These are phyloP conservation scores for Diplotaxis tenuifolia DNA, from an alignment of 345 rosid genomes.

Conservation along the genomic window DNA sequence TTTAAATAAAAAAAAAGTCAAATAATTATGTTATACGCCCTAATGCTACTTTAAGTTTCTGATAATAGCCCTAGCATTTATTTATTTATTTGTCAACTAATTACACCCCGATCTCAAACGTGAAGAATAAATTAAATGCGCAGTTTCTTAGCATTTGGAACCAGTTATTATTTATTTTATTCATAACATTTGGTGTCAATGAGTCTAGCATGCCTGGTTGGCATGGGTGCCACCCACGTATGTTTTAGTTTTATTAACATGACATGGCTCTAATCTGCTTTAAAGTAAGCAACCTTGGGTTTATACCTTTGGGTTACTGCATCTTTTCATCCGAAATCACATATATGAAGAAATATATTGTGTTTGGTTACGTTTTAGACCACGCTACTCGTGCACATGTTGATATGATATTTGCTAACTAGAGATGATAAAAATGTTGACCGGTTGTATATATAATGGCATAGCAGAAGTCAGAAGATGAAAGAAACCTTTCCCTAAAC, in stretches of 20 bases:
- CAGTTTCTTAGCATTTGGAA: conserved; percentile 6
- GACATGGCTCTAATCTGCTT: not conserved
- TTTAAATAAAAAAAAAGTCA: no score
- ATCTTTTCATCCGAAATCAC: conserved; percentile 2
- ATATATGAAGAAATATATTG: not conserved
- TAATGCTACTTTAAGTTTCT: not conserved
- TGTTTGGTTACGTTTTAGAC: not conserved
- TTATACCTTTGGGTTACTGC: conserved; percentile 6
- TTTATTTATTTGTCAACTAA: not conserved
- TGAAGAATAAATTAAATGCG: not conserved
- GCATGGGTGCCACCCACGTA: conserved; percentile 72
- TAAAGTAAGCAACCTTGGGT: conserved; percentile 1
- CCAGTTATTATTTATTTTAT: not conserved
- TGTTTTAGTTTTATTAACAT: conserved; percentile 32
- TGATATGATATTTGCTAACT: not conserved
- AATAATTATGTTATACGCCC: not conserved
- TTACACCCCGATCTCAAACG: not conserved
- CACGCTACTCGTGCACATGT: not conserved
- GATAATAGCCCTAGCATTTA: not conserved
- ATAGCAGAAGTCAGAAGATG: no score
- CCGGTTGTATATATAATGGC: not conserved
- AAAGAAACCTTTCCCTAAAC: not conserved
- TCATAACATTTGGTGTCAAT: conserved; percentile 87
- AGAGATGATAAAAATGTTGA: not conserved
- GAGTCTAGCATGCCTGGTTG: conserved; percentile 95